Evolutionary conservation across 768 basidiomycete genomes (phyloP).

Genomic region (Chalciporus pseudorubinellus): DNA sequence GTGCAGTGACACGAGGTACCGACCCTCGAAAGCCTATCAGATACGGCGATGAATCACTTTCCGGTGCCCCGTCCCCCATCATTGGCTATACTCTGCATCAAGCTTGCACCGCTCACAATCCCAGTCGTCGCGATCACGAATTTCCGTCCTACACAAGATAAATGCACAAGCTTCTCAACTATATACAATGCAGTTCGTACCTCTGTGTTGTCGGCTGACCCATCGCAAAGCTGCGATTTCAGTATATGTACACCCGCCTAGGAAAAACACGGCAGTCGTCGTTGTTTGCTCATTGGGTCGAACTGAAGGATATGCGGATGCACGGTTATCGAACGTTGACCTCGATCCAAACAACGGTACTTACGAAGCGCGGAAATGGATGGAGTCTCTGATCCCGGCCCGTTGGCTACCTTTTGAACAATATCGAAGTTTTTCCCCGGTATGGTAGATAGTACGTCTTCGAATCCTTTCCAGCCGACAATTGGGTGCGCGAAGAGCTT

Average conservation of each 20-base stretch:
- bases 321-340: not conserved
- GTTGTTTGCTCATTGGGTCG: slow-evolving; percentile 58
- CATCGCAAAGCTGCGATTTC: slow-evolving; percentile 95
- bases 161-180: slow-evolving; percentile 4
- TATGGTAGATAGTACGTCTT: slow-evolving; percentile 78
- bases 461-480: slow-evolving; percentile 96
- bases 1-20: not conserved
- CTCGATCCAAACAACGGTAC: slow-evolving; percentile 18
- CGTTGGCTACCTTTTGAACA: slow-evolving; percentile 42
- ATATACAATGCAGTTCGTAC: slow-evolving; percentile 38
- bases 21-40: slow-evolving; percentile 24
- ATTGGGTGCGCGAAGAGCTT: slow-evolving; percentile 87
- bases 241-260: slow-evolving; percentile 96
- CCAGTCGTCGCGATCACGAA: slow-evolving; percentile 92
- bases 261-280: slow-evolving; percentile 92
- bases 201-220: slow-evolving; percentile 83
- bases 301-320: slow-evolving; percentile 31
- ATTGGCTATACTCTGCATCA: slow-evolving; percentile 67
- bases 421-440: slow-evolving; percentile 88
- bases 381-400: slow-evolving; percentile 25
- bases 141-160: slow-evolving; percentile 59
- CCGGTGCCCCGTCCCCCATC: slow-evolving; percentile 25
- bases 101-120: slow-evolving; percentile 75
- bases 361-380: slow-evolving; percentile 34
- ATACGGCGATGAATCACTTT: slow-evolving; percentile 46